phyloP scores from a whole-genome alignment of 345 rosid species.

The Gossypium rotundifolium region DNA sequence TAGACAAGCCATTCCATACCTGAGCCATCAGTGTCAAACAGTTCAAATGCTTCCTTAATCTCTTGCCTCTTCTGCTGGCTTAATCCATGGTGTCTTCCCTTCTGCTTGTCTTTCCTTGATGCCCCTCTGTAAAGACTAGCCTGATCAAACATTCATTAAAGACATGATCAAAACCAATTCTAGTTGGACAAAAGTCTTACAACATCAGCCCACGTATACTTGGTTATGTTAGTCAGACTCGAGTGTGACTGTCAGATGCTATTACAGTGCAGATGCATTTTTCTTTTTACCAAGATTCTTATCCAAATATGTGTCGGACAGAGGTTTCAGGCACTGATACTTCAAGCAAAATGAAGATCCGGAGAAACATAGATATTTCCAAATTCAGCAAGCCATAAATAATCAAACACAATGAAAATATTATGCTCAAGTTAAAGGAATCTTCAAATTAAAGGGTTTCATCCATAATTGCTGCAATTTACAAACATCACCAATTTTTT shows the following conservation, averaged over 20 bases:
- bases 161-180: neutral
- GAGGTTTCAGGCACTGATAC: too few relatives aligned
- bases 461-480: neutral
- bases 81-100: slow-evolving; percentile 70
- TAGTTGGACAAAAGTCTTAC: neutral
- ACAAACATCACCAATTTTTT: neutral
- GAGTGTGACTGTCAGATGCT: too few relatives aligned
- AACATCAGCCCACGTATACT: neutral
- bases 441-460: neutral
- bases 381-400: neutral
- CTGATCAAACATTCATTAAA: slow-evolving; percentile 22
- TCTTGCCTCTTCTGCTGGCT: slow-evolving; percentile 75
- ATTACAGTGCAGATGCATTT: too few relatives aligned
- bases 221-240: too few relatives aligned
- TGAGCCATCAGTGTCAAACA: slow-evolving; percentile 93
- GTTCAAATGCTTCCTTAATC: slow-evolving; percentile 89
- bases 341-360: neutral
- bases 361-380: neutral
- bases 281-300: too few relatives aligned
- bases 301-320: too few relatives aligned
- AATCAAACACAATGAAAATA: neutral
- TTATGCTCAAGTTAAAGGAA: neutral
- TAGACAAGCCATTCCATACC: slow-evolving; percentile 27
- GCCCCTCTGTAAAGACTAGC: slow-evolving; percentile 41
- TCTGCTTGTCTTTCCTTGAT: slow-evolving; percentile 63